These are phyloP conservation scores for Geranium incanum DNA, from an alignment of 441 rosid species.

Conservation along the genomic window DNA sequence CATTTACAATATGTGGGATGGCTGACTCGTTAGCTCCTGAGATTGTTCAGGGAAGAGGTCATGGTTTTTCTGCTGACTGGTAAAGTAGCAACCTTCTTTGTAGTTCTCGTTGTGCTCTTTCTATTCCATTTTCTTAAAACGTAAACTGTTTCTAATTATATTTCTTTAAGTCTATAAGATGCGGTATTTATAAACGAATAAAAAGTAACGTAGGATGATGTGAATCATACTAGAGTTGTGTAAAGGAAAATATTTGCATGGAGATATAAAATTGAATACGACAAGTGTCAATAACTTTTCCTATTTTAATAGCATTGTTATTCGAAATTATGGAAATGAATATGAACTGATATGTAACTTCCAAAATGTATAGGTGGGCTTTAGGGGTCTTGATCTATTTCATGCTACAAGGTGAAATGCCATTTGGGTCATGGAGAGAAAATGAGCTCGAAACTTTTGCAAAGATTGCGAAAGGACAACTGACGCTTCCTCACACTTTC, in stretches of 20 bases:
- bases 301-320: neutral
- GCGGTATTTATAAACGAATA: neutral
- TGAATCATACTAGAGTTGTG: neutral
- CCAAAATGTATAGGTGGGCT: constrained; percentile 65
- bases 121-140: neutral
- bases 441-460: constrained; percentile 66
- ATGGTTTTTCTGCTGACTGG: constrained; percentile 84
- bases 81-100: constrained; percentile 21
- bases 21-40: constrained; percentile 85
- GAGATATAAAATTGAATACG: neutral
- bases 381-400: constrained; percentile 73
- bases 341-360: no score
- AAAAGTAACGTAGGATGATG: neutral
- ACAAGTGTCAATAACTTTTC: neutral
- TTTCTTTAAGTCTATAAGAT: neutral
- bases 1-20: constrained; percentile 88
- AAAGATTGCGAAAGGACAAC: constrained; percentile 72
- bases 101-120: neutral
- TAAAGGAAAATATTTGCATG: neutral
- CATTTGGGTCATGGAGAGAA: constrained; percentile 88
- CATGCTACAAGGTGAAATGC: constrained; percentile 78
- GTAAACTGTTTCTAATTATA: neutral
- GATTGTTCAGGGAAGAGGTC: constrained; percentile 86
- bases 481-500: constrained; percentile 47
- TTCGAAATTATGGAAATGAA: neutral